Conservation (phyloP, 2,329 filamentous ascomycete species). For the Aspergillus sclerotialis region DNA sequence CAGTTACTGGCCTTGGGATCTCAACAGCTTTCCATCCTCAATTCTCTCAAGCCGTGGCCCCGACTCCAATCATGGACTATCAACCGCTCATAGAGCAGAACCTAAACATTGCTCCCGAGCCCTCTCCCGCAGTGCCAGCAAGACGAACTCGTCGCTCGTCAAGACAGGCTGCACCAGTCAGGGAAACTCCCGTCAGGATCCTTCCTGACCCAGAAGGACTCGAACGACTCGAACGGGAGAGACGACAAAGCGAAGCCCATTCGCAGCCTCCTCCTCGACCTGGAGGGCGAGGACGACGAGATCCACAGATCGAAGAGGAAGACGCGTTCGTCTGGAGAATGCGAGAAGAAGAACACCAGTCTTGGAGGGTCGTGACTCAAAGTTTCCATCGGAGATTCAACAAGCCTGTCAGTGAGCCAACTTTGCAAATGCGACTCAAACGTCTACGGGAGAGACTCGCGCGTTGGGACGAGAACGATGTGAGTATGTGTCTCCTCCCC, state of each 20-base stretch:
- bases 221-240: constrained; percentile 32
- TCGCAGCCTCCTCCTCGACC: constrained; percentile 22
- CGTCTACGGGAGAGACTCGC: constrained; percentile 28
- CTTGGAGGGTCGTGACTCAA: constrained; percentile 33
- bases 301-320: constrained; percentile 33
- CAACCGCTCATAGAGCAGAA: no score
- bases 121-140: constrained; percentile 15
- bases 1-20: constrained; percentile 30
- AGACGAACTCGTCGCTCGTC: constrained; percentile 19
- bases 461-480: constrained; percentile 37
- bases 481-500: constrained; percentile 32
- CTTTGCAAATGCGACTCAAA: constrained; percentile 36
- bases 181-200: constrained; percentile 28
- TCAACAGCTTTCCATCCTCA: constrained; percentile 24
- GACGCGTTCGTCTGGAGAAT: constrained; percentile 32
- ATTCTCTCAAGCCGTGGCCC: constrained; percentile 20
- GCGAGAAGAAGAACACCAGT: constrained; percentile 26
- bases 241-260: constrained; percentile 18
- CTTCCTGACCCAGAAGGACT: constrained; percentile 34
- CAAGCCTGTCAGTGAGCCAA: constrained; percentile 31
- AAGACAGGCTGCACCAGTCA: constrained; percentile 12
- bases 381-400: constrained; percentile 30
- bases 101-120: no score
- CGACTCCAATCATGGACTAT: constrained; percentile 19
- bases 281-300: constrained; percentile 26